phyloP scores from a whole-genome alignment of 345 rosid species.

The Bretschneidera sinensis region DNA sequence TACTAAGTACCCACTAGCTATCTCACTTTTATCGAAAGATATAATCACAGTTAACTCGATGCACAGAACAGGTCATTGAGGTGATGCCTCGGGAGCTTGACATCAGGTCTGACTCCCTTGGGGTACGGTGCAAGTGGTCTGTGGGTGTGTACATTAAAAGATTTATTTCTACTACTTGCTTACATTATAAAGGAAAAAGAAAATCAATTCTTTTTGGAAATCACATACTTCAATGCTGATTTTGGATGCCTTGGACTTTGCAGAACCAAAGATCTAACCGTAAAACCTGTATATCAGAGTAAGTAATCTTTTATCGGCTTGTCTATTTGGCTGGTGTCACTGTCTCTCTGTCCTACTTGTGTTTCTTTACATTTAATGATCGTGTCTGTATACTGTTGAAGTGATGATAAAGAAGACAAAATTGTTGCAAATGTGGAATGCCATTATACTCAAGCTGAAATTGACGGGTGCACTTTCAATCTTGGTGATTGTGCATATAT shows the following conservation, averaged over 20 bases:
- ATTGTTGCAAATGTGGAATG: conserved; percentile 76
- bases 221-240: conserved; percentile 18
- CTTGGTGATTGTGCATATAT: conserved; percentile 74
- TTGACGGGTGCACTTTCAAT: conserved; percentile 40
- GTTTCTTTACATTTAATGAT: conserved; percentile 18
- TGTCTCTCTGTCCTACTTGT: conserved; percentile 8
- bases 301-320: conserved; percentile 25
- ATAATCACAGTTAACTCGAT: no score
- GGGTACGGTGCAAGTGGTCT: neutral
- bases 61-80: neutral
- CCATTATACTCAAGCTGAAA: conserved; percentile 71
- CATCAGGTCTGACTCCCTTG: neutral
- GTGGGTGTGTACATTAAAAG: neutral
- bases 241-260: conserved; percentile 23
- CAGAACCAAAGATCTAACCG: conserved; percentile 49
- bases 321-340: conserved; percentile 3
- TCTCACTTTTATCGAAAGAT: no score
- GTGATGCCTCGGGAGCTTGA: neutral
- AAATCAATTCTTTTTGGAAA: neutral
- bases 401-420: conserved; percentile 70
- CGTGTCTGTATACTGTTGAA: conserved; percentile 15
- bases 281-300: conserved; percentile 29
- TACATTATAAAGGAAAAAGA: no score
- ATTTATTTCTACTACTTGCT: neutral
- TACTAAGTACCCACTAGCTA: no score